Base-by-base conservation (phyloP, 257 asterid species). In the Solanum bulbocastanum region DNA sequence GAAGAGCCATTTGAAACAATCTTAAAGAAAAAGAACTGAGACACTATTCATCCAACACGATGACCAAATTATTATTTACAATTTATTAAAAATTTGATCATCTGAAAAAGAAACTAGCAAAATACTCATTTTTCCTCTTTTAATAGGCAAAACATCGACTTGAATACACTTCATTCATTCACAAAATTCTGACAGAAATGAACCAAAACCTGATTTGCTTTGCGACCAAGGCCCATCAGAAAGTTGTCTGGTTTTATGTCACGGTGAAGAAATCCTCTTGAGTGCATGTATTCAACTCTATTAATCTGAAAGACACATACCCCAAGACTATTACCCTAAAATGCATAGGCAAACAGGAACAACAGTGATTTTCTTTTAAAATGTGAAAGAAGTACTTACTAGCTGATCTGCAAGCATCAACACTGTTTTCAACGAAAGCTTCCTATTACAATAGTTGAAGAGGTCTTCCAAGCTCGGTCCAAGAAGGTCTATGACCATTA, bases 231-330 rank as follows among this genome's bases (percentile, higher is more conserved):
- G 89, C 99, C 99, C 99, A 96, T 96, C 89, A 95, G 91, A 89
- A 95, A 96, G 86, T 94, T 95, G 91, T 95, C 98, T 46, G 99
- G 99, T 94, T 96, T 96, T 91, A 96, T 94, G 90, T 95, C 98
- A 74, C 99, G 98, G 89, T 96, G 99, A 91, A 96, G 99, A 92
- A 96, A 95, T 90, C 98, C 98, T 92, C 99, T 93, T 22, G 99
- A 94, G 86, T 96, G 99, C 96, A 94, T 93, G 92, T 96, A 95
- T 87, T 96, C 98, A 89, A 95, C 98, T 92, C 99, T 95, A 90
- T 95, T 96, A 87, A 96, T 94, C 98, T 96, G 89, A 18, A 85
- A 68, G 91, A 72, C 83, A 66, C 4, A 83, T 30, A 85, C 8
- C 11, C 33, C 74, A 86, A 42, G 73, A 88, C 7, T 68, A 86